These are phyloP conservation scores for Suillus subluteus DNA, from an alignment of 768 basidiomycete species.

Conservation along the genomic window DNA sequence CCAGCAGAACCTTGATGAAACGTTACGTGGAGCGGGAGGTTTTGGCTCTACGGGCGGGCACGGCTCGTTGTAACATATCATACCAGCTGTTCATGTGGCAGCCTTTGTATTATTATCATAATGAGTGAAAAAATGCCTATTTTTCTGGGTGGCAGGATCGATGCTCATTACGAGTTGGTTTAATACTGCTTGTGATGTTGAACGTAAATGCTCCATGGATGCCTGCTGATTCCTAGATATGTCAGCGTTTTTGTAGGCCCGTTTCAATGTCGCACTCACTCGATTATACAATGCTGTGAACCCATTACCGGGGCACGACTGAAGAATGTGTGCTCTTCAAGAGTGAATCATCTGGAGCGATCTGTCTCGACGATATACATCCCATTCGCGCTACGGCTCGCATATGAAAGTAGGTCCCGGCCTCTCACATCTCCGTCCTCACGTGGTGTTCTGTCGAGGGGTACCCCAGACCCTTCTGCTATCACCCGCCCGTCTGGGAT, in stretches of 20 bases:
- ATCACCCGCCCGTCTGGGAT: slow-evolving; percentile 47
- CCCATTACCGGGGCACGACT: neutral
- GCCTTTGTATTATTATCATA: too few relatives aligned
- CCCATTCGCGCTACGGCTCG: slow-evolving; percentile 49
- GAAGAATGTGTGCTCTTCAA: neutral
- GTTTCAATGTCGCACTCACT: neutral
- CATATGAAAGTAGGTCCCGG: slow-evolving; percentile 50
- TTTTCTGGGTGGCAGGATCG: neutral
- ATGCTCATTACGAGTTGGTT: neutral
- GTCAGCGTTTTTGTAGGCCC: neutral
- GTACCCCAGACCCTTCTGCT: slow-evolving; percentile 42
- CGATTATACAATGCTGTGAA: neutral
- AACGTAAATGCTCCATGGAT: neutral
- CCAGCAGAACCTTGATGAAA: slow-evolving; percentile 79
- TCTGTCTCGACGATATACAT: slow-evolving; percentile 66
- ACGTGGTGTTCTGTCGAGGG: slow-evolving; percentile 21
- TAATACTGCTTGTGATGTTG: neutral
- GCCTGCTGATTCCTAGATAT: neutral
- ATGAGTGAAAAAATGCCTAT: neutral
- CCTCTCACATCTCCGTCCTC: slow-evolving; percentile 39
- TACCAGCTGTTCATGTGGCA: slow-evolving; percentile 9
- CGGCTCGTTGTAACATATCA: slow-evolving; percentile 43
- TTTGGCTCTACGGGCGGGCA: slow-evolving; percentile 97
- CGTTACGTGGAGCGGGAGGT: slow-evolving; percentile 80
- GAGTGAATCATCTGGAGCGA: slow-evolving; percentile 25